Evolutionary conservation across 768 basidiomycete species (phyloP).

Genomic region (Tricholoma flavovirens): DNA sequence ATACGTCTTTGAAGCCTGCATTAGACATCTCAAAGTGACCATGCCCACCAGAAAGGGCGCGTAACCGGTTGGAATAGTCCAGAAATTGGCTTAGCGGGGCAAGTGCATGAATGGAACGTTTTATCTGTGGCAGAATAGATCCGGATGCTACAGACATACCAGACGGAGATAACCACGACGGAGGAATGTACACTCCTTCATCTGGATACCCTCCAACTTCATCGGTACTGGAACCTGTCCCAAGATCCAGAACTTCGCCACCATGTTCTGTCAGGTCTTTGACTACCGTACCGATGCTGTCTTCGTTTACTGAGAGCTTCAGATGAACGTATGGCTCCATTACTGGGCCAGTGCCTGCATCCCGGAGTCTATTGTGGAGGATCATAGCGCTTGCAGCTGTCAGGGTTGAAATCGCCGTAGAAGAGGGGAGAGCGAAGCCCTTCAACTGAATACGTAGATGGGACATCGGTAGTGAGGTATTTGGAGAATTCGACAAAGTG

Average conservation of each 20-base stretch:
- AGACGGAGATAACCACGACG: constrained; percentile 72
- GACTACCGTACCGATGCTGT: constrained; percentile 68
- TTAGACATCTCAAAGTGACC: constrained; percentile 74
- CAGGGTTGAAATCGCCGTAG: constrained; percentile 45
- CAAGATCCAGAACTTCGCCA: constrained; percentile 73
- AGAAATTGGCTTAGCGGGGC: constrained; percentile 81
- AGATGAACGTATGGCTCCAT: constrained; percentile 75
- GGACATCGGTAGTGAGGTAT: constrained; percentile 69
- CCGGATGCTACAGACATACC: constrained; percentile 26
- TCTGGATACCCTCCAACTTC: constrained; percentile 41
- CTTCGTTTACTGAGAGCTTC: constrained; percentile 62
- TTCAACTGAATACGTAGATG: constrained; percentile 53
- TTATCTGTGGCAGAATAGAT: constrained; percentile 34
- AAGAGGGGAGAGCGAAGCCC: constrained; percentile 35
- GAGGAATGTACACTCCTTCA: constrained; percentile 74
- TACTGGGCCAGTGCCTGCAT: constrained; percentile 64
- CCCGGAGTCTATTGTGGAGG: constrained; percentile 54
- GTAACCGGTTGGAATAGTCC: constrained; percentile 72
- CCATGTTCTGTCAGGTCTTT: constrained; percentile 82
- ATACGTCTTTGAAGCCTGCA: constrained; percentile 72
- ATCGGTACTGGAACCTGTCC: constrained; percentile 36
- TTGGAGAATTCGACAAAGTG: constrained; percentile 71
- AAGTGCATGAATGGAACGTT: constrained; percentile 62
- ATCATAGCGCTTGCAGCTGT: constrained; percentile 61
- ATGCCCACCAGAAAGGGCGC: constrained; percentile 78